phyloP scores from a whole-genome alignment of 1,284 basidiomycete genomes.

The Ceratobasidium sp. region DNA sequence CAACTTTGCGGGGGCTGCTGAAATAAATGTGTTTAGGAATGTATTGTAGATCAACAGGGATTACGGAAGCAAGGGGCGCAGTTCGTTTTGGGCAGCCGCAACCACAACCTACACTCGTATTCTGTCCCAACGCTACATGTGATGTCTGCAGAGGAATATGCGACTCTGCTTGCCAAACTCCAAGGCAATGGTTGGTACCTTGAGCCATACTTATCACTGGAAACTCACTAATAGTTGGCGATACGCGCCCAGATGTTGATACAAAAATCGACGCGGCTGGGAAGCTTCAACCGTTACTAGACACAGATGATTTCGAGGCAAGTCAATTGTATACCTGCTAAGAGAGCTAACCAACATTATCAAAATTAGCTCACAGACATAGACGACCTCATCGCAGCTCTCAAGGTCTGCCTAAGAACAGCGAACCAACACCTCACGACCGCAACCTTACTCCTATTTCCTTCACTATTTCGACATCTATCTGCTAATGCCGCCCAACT shows the following conservation, averaged over 20 bases:
- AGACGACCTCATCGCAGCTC: constrained; percentile 73
- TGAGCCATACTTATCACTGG: neutral
- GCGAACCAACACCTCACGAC: constrained; percentile 86
- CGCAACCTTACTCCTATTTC: constrained; percentile 75
- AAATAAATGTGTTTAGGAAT: neutral
- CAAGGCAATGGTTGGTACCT: constrained; percentile 37
- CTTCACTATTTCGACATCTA: constrained; percentile 72
- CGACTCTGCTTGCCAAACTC: constrained; percentile 34
- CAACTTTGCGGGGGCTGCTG: neutral
- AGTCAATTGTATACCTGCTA: constrained; percentile 47
- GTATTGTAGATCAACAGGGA: too few relatives aligned
- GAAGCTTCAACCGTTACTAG: constrained; percentile 80
- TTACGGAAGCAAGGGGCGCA: constrained; percentile 41
- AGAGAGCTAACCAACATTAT: constrained; percentile 28
- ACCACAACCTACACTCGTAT: constrained; percentile 27
- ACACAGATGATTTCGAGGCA: constrained; percentile 73
- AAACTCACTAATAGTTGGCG: neutral
- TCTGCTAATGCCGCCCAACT: constrained; percentile 61
- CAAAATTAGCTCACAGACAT: constrained; percentile 71
- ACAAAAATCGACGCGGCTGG: constrained; percentile 81
- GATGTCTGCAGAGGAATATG: constrained; percentile 45
- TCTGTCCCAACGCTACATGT: constrained; percentile 35
- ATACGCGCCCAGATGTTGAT: constrained; percentile 69
- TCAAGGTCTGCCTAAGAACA: constrained; percentile 82
- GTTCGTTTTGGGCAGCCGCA: constrained; percentile 29